phyloP scores from a whole-genome alignment of 2,329 filamentous ascomycete species.

The Hymenotorrendiella dingleyae region DNA sequence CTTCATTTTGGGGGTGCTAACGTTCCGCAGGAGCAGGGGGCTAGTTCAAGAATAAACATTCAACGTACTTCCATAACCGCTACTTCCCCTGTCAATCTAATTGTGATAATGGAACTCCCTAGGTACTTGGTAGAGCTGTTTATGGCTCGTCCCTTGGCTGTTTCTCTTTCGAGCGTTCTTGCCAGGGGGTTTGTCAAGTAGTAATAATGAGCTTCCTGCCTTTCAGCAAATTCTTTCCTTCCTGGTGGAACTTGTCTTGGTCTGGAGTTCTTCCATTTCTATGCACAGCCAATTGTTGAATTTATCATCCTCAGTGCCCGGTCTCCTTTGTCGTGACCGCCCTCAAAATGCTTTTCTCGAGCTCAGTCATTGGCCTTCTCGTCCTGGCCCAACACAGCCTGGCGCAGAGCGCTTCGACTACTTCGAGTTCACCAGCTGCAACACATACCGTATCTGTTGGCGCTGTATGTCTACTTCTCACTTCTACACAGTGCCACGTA shows the following conservation, averaged over 20 bases:
- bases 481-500: not conserved
- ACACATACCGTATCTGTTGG: slow-evolving; percentile 5
- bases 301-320: not conserved
- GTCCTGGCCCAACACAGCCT: not conserved
- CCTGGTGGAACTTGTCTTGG: not conserved
- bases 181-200: no score
- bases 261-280: not conserved
- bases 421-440: slow-evolving; percentile 1
- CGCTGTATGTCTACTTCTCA: slow-evolving; percentile 2
- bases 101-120: no score
- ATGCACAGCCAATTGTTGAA: not conserved
- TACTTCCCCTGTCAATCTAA: no score
- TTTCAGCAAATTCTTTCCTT: not conserved
- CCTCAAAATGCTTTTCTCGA: not conserved
- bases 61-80: no score
- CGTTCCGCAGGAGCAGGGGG: no score
- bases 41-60: no score
- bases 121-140: no score
- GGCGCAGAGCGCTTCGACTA: not conserved
- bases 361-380: not conserved
- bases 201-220: not conserved
- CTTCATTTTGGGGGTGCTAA: no score
- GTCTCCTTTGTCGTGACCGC: not conserved
- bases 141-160: no score
- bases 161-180: no score